Base-by-base conservation (phyloP, 768 basidiomycete species). In the Russula sp. region DNA sequence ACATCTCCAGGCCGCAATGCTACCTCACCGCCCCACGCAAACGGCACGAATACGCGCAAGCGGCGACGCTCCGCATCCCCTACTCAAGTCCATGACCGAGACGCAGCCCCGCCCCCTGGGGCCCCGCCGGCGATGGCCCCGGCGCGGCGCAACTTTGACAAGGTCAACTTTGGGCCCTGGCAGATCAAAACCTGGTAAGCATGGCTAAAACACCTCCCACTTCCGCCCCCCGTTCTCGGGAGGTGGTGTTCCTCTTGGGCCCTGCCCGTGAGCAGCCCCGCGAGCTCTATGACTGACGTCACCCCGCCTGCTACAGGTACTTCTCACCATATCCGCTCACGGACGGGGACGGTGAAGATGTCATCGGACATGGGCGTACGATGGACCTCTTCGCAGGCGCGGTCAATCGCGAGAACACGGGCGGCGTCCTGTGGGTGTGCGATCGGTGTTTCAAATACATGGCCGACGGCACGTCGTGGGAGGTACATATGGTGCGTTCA, bases 391-490 rank as follows among this genome's bases (percentile, higher is more conserved):
- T 90, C 18, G 84, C 84, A 0, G 85, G 88, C 37, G 84, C 86
- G 6, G 71, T 88, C 57, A 77, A 78, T 37, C 77, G 84, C 22
- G 75, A 77, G 18, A 75, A 78, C 52, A 72, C 71, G 65, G 78
- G 79, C 54, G 75, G 83, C 18, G 74, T 77, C 37, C 74, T 95
- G 20, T 94, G 86, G 83, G 91, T 95, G 6, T 96, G 94, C 71
- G 89, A 94, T 68, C 82, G 84, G 64, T 99, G 96, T 76, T 97
- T 98, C 85, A 98, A 97, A 76, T 99, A 99, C 71, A 92, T 94
- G 87, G 78, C 84, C 2, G 87, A 92, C 51, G 82, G 84, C 16
- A 73, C 76, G 1, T 77, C 79, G 22, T 95, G 89, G 85, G 88
- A 85, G 64, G 78, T 87, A 64, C 87, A 90, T 68, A 79, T 82